phyloP scores from a whole-genome alignment of 495 filamentous ascomycete genomes.

The Clavariopsis aquatica region DNA sequence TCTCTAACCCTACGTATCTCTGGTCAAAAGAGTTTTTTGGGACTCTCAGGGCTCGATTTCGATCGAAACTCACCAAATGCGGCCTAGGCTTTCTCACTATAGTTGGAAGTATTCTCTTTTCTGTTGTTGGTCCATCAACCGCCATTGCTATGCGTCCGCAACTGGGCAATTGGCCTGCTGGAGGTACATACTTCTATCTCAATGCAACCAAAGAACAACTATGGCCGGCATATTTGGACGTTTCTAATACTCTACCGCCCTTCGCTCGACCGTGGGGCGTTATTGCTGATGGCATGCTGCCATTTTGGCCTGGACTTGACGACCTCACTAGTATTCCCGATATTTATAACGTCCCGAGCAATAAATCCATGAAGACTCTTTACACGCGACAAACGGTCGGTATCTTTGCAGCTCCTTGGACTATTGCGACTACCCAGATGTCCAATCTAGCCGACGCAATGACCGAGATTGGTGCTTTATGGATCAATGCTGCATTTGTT shows the following conservation, averaged over 20 bases:
- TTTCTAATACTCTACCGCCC: not conserved
- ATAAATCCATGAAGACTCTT: not conserved
- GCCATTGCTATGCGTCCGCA: slow-evolving; percentile 15
- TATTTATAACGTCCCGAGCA: not conserved
- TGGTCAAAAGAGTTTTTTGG: slow-evolving; percentile 14
- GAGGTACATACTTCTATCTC: slow-evolving; percentile 11
- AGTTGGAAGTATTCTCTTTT: not conserved
- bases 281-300: not conserved
- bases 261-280: not conserved
- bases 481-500: slow-evolving; percentile 5
- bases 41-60: slow-evolving; percentile 5
- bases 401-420: not conserved
- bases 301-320: not conserved
- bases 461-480: not conserved
- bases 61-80: not conserved
- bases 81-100: not conserved
- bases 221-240: not conserved
- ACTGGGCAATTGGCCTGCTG: slow-evolving; percentile 5
- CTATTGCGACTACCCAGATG: slow-evolving; percentile 16
- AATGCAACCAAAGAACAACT: slow-evolving; percentile 11
- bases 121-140: slow-evolving; percentile 6
- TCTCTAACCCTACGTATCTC: slow-evolving; percentile 1
- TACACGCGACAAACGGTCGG: slow-evolving; percentile 7
- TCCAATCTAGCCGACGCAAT: slow-evolving; percentile 10
- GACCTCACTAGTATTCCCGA: not conserved